Conservation (phyloP, 225 moss, liverwort and hornwort species). For the Bryum argenteum region DNA sequence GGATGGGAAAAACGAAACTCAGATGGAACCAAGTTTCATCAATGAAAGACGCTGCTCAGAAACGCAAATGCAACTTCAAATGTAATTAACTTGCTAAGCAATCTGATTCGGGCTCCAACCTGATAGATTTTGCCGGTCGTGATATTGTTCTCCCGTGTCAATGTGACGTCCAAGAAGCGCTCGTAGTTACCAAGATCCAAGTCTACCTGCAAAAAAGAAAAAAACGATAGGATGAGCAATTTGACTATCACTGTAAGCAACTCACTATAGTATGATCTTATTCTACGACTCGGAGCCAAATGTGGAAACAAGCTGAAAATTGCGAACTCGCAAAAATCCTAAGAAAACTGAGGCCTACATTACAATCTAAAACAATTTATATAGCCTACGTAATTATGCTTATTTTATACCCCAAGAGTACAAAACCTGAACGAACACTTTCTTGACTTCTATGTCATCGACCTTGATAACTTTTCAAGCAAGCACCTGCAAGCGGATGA, state of each 20-base stretch:
- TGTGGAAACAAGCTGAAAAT: background rate
- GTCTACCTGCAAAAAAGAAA: conserved; percentile 56
- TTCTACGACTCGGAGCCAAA: background rate
- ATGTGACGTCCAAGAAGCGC: conserved; percentile 79
- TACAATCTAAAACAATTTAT: too few relatives aligned
- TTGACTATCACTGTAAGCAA: too few relatives aligned
- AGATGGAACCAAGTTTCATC: background rate
- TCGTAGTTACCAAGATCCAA: conserved; percentile 88
- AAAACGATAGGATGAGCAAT: background rate
- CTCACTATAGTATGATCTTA: too few relatives aligned
- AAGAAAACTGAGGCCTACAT: too few relatives aligned
- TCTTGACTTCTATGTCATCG: background rate
- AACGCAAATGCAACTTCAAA: background rate
- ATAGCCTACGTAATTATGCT: too few relatives aligned
- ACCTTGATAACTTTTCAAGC: conserved; percentile 3
- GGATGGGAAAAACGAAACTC: background rate
- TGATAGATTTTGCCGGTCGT: conserved; percentile 83
- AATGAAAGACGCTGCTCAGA: background rate
- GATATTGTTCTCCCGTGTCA: conserved; percentile 79
- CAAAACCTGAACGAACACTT: background rate
- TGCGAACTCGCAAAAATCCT: background rate
- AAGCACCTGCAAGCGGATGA: background rate
- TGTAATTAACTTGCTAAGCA: background rate
- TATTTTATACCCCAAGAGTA: background rate
- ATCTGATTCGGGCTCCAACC: conserved; percentile 21